A percentile compares a stretch with the other conserved stretches of the same genome.
Conservation (phyloP, 1,284 basidiomycete genomes). For the Leccinum subfulvum region DNA sequence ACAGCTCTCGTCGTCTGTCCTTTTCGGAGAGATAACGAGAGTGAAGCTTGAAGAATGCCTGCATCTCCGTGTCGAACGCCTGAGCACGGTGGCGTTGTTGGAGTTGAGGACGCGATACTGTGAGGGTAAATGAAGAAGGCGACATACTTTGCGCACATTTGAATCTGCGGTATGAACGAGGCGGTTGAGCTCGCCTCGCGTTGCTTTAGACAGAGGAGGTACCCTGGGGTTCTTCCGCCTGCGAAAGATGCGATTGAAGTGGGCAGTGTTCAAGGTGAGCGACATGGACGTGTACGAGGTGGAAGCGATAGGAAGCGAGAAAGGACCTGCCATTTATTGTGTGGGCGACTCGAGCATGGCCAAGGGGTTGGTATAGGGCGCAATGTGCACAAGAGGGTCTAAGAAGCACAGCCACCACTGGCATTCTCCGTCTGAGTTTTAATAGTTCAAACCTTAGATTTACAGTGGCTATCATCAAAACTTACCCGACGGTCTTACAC, state of each 20-base stretch:
- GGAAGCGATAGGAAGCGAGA: conserved; percentile 32
- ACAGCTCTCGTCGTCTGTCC: conserved; percentile 91
- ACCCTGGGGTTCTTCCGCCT: conserved; percentile 21
- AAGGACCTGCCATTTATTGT: conserved; percentile 22
- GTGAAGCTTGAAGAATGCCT: conserved; percentile 96
- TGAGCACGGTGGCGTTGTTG: conserved; percentile 13
- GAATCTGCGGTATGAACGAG: conserved; percentile 85
- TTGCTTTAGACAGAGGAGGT: conserved; percentile 67
- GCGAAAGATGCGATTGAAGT: conserved; percentile 21
- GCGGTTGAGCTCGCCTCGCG: conserved; percentile 93
- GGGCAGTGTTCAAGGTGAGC: conserved; percentile 15
- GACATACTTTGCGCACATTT: conserved; percentile 71
- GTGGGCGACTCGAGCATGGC: conserved; percentile 20
- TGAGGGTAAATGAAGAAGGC: conserved; percentile 14
- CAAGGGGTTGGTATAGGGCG: conserved; percentile 18
- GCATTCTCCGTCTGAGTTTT: conserved; percentile 28
- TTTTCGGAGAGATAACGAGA: conserved; percentile 93
- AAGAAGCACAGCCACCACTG: conserved; percentile 22
- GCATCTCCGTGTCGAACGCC: conserved; percentile 97
- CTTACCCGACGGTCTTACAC: conserved; percentile 12
- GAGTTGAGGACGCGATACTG: conserved; percentile 1
- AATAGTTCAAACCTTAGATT: conserved; percentile 35
- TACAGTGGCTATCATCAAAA: conserved; percentile 31
- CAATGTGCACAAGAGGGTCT: background rate
- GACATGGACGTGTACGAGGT: conserved; percentile 19